These are phyloP conservation scores for Inga laurina DNA, from an alignment of 306 rosid genomes.

Conservation along the genomic window DNA sequence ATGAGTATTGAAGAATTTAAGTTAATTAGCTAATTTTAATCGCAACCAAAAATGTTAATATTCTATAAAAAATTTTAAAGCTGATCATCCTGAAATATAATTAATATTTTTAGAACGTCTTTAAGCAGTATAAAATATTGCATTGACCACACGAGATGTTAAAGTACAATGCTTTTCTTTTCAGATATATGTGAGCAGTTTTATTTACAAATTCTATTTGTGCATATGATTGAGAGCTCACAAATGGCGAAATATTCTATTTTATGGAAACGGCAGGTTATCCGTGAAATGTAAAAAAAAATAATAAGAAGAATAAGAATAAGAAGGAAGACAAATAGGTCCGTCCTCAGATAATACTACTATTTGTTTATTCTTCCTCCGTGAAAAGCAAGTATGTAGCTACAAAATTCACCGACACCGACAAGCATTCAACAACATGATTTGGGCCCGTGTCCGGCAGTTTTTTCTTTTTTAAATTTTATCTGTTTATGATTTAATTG, in stretches of 20 bases:
- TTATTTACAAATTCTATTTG: neutral
- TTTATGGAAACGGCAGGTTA: neutral
- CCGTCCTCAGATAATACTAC: neutral
- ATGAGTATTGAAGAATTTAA: no score
- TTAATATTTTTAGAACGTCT: neutral
- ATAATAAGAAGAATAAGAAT: neutral
- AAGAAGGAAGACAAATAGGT: neutral
- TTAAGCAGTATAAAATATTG: neutral
- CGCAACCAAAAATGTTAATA: no score
- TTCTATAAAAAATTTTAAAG: no score
- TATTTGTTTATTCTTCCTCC: neutral
- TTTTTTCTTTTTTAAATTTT: rapidly evolving
- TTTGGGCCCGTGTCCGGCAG: neutral
- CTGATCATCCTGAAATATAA: no score
- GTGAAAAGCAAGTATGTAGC: neutral
- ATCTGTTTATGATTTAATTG: neutral
- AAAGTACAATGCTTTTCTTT: neutral
- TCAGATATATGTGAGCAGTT: neutral
- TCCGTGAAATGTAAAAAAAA: neutral
- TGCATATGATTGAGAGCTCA: neutral
- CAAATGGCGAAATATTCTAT: neutral
- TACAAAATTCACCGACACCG: neutral
- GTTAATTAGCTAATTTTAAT: no score
- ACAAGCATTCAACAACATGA: neutral
- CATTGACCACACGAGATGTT: neutral